Percentiles rank a stretch among this genome's conserved stretches.
These are phyloP conservation scores for Vachellia collinsii DNA, from an alignment of 306 rosid genomes.

Conservation along the genomic window DNA sequence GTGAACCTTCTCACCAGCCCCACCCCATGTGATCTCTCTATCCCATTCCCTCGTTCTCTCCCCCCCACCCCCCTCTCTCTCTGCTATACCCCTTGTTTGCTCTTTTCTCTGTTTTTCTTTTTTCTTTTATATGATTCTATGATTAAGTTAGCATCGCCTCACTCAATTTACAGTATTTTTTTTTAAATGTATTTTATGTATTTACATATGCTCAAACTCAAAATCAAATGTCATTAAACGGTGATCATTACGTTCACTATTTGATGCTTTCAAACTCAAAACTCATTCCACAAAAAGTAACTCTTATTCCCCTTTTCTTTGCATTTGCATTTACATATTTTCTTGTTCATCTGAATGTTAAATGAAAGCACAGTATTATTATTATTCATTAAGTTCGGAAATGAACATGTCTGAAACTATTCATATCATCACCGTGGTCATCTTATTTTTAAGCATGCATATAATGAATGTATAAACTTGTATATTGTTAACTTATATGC, in stretches of 20 bases:
- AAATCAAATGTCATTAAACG: too few species aligned
- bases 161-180: too few species aligned
- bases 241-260: too few species aligned
- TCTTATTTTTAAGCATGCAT: background rate
- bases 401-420: background rate
- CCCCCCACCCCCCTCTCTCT: background rate
- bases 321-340: background rate
- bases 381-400: background rate
- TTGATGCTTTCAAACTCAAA: too few species aligned
- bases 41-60: background rate
- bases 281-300: too few species aligned
- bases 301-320: too few species aligned
- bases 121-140: too few species aligned
- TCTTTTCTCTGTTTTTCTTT: background rate
- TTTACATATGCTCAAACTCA: too few species aligned
- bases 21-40: constrained; percentile 19
- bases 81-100: background rate
- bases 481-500: too few species aligned
- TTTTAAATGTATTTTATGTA: too few species aligned
- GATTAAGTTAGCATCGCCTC: too few species aligned
- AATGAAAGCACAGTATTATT: background rate
- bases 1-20: constrained; percentile 57
- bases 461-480: too few species aligned
- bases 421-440: background rate
- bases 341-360: background rate